Evolutionary conservation across 2,329 filamentous ascomycete species (phyloP), one percentile per base, ranked within the genome.

Genomic region (Cladosporium sp.): DNA sequence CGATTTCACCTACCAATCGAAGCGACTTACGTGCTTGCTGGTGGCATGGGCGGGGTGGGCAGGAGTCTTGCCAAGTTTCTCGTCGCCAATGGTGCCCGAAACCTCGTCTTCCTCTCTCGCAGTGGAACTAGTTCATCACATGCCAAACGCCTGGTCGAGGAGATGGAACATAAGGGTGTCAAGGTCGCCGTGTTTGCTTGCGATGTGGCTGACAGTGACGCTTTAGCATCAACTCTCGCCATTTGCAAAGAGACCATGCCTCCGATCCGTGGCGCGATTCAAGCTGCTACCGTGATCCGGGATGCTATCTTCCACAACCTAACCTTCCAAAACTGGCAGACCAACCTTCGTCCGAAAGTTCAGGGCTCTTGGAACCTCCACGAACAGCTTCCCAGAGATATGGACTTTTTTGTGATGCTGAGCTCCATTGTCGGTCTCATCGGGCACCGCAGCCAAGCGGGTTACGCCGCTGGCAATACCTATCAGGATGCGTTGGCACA

Each of bases 231-330:
- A 16, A 40, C 58, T n/a, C 23, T 63, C 29, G 5, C 4, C 18
- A 33, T 55, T 14, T 53, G 60, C 33, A 26, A 26, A 26, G 23
- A 7, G 10, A 4, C 31, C 3, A 55, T 63, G 46, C 60, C 60
- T 1, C 60, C 60, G n/a, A 33, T 69, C 21, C 57, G 53, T 11
- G 68, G 68, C 33, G 60, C 59, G 3, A 64, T 78, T 23, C 75
- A 78, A 56, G 75, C 70, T 0, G 73, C 77, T 11, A 78, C 78
- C 74, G 72, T 75, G 2, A 69, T 79, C 31, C 35, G 53, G 49
- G 71, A 72, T 23, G 29, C 60, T 0, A 40, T 68, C 0, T 72
- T 73, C 28, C 65, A 68, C n/a, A 68, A 66, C 5, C 73, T 74
- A 71, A 72, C 72, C 0, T 65, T 66, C 8, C 62, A 71, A 2